Evolutionary conservation across 2,329 filamentous ascomycete species (phyloP), one percentile per base, ranked within the genome.

Genomic region (Ophiostoma sp.): DNA sequence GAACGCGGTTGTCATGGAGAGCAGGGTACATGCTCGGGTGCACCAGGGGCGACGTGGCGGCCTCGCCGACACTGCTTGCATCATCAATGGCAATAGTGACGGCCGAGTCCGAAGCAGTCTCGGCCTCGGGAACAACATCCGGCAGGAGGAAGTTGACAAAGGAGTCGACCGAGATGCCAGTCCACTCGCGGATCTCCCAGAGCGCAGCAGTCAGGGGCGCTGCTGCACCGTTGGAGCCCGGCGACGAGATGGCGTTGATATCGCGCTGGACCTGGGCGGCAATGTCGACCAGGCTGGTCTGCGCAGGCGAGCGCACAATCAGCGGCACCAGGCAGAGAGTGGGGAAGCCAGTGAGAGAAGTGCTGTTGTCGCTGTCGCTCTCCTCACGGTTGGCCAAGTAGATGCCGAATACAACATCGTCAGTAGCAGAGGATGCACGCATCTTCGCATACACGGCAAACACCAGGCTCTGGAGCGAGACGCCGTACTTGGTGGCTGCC

Each of bases 291-390:
- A 91, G 72, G 2, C 76, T 69, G 2, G 77, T 73, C 0, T 70
- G 65, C 4, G 74, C 27, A 60, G 80, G 73, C 6, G 77, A 36
- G 6, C 74, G 76, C 1, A 95, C 84, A 13, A 83, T 83, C 0
- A 97, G 79, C 0, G 93, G 93, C 1, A 96, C 84, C 4, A 97
- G 83, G 74, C 91, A 94, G 27, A 97, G 83, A 0, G 92, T 95
- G 0, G 94, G 93, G 41, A 87, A 89, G 0, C 84, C 74, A 1
- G 86, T 80, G 0, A 74, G 73, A 7, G 41, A 36, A 27, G 52
- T 27, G 52, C 6, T 27, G 15, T 15, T 57, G n/a, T 68, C 67
- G 13, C 17, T 68, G 5, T 27, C 62, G 3, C 83, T 80, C 3
- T 84, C 80, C 10, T 84, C 81, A 68, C 93, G 86, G 77, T 96